Base-by-base conservation (phyloP, 2,329 filamentous ascomycete genomes). In the Calonectria henricotiae region DNA sequence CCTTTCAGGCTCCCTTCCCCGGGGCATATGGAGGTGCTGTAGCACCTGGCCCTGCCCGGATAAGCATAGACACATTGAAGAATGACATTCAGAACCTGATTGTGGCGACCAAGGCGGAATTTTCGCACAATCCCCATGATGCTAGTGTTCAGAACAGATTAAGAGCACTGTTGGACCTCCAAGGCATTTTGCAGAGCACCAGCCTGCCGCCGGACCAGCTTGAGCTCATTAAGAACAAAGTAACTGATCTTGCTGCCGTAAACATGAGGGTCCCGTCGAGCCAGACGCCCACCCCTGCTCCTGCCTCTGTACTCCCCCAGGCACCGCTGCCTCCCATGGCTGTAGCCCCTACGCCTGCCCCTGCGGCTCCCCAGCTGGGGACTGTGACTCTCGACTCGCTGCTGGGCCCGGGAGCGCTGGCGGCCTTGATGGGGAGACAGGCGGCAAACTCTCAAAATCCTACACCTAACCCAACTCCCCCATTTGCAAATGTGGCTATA, bases 131-230 rank as follows among this genome's bases (percentile, higher is more conserved):
- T 81, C 92, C 93, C 71, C 89, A 92, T 86, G 93, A 98, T 86
- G 84, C 87, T 83, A 89, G 90, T 83, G 88, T 94, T 80, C 92
- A 94, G 81, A 92, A 90, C 79, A 94, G 93, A 83, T 86, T 98
- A 79, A 93, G 94, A 84, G 94, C 95, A 73, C 89, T 98, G 76
- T 86, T 95, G 83, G 94, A 96, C 82, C 89, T 98, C 74, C 94
- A 97, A 85, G 78, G 76, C 70, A 90, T 88, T 75, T 86, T 98
- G 79, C 91, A 93, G 81, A 92, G 88, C 76, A 93, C 94, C 82
- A 91, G 92, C 79, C 87, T 98, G 80, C 92, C 92, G 70, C 90
- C 91, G 77, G 92, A 95, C 79, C 93, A 97, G 85, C 88, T 98
- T 80, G 91, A 93, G 83, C 90, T 93, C 81, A 93, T 98, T 83